Percentiles rank a stretch among this genome's conserved stretches.
phyloP scores from a whole-genome alignment of 2,329 filamentous ascomycete species.

The Botrytis paeoniae region DNA sequence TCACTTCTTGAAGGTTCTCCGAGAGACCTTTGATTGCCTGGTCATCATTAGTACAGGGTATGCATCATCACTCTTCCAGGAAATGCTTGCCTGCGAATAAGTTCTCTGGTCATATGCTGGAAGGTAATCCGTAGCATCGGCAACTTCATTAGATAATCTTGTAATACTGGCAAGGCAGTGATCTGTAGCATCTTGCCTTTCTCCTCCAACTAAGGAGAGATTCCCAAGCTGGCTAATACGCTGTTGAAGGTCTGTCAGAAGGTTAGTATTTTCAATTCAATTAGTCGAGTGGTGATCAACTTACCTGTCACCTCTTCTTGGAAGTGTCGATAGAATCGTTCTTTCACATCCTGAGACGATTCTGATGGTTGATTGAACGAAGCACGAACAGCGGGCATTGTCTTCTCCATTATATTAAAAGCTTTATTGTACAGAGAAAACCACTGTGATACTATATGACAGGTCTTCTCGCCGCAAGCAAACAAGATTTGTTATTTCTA shows the following conservation, averaged over 20 bases:
- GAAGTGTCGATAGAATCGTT: conserved; percentile 83
- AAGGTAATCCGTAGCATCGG: conserved; percentile 76
- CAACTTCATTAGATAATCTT: conserved; percentile 76
- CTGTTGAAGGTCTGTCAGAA: conserved; percentile 64
- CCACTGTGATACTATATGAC: not conserved
- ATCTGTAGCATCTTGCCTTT: conserved; percentile 78
- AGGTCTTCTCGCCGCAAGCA: not conserved
- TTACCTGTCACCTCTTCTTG: conserved; percentile 70
- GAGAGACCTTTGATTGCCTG: conserved; percentile 74
- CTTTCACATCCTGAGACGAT: conserved; percentile 53
- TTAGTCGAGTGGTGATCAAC: conserved; percentile 31
- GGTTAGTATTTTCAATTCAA: not conserved
- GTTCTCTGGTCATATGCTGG: conserved; percentile 87
- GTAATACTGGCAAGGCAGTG: conserved; percentile 77
- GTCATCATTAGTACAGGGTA: conserved; percentile 38
- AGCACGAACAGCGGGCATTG: conserved; percentile 9
- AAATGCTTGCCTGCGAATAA: conserved; percentile 66
- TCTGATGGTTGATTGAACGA: conserved; percentile 26
- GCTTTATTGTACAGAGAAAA: not conserved
- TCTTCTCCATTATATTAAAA: conserved; percentile 2
- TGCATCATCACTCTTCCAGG: not conserved
- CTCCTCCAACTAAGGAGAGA: conserved; percentile 62
- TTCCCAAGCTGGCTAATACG: conserved; percentile 67
- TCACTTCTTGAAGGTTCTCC: conserved; percentile 71
- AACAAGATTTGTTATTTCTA: not conserved